Base-by-base conservation (phyloP, 2,329 filamentous ascomycete genomes). In the Penicillium sp. region DNA sequence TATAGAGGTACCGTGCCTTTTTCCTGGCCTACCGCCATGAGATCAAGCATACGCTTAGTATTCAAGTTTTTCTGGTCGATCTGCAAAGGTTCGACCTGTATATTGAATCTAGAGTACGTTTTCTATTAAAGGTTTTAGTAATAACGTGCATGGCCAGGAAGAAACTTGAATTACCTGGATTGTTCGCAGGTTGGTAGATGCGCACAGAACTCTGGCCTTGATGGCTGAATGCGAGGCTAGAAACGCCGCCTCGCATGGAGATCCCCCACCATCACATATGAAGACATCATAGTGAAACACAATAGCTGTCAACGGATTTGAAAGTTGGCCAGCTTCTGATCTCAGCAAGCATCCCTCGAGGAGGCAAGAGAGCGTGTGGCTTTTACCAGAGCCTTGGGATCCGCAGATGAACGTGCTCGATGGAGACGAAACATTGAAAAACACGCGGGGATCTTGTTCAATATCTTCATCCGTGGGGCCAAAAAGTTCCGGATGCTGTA, bases 321-420 rank as follows among this genome's bases (percentile, higher is more conserved):
- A 64, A 0, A 85, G 67, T 2, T 65, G 67, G 0, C 78, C 79
- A 2, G 68, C 59, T 1, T 68, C 69, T 0, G 65, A 59, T 14
- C 1, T 26, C 6, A 76, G 52, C 1, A 78, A 65, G 1, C 65
- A 62, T 23, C 71, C 70, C 46, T 83, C 83, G 0, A 86, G 70
- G 45, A 87, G 70, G 61, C 79, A 83, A 0, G 81, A 79, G 1
- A 85, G 70, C 0, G 83, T 85, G 58, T 86, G 81, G 20, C 78
- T 82, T 63, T 87, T 87, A 0, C 84, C 84, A 40, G 78, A 81
- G 0, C 83, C 84, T 62, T 87, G 83, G 1, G 80, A 80, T 0
- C 84, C 84, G 59, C 84, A 87, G n/a, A 87, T 81, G 65, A 87
- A 86, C 0, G 78, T 73, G 0, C 82, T 85, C 61, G 77, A 83